Conservation (phyloP, 2,329 filamentous ascomycete genomes). For the Alternaria solani region DNA sequence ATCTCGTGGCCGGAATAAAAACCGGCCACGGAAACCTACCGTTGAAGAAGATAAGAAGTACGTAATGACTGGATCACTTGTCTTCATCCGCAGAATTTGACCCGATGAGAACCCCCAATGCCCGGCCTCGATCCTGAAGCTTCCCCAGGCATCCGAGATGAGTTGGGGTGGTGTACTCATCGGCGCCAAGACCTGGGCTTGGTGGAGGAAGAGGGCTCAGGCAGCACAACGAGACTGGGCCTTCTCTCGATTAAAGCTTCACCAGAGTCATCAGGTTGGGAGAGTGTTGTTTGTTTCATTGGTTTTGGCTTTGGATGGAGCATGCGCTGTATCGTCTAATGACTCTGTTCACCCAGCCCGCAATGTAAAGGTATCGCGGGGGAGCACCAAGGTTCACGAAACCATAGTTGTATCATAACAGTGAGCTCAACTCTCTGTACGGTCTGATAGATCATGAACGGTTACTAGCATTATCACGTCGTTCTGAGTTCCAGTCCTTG, state of each 20-base stretch:
- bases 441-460: not conserved
- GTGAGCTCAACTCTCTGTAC: not conserved
- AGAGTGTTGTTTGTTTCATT: not conserved
- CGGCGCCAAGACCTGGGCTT: slow-evolving; percentile 25
- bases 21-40: slow-evolving; percentile 47
- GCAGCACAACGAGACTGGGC: not conserved
- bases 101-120: slow-evolving; percentile 20
- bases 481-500: not conserved
- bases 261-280: not conserved
- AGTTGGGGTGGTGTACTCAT: slow-evolving; percentile 15
- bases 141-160: not conserved
- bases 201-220: slow-evolving; percentile 1
- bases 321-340: not conserved
- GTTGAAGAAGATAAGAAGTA: slow-evolving; percentile 41
- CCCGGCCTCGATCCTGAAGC: slow-evolving; percentile 9
- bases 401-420: not conserved
- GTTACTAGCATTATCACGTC: not conserved
- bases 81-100: slow-evolving; percentile 20
- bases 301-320: not conserved
- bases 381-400: not conserved
- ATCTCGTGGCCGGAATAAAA: slow-evolving; percentile 45
- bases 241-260: no score
- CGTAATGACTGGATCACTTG: slow-evolving; percentile 48
- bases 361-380: not conserved
- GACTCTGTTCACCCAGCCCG: not conserved